Evolutionary conservation across 805 yeast species (phyloP).

Genomic region (Jamesozyma jinghongensis): DNA sequence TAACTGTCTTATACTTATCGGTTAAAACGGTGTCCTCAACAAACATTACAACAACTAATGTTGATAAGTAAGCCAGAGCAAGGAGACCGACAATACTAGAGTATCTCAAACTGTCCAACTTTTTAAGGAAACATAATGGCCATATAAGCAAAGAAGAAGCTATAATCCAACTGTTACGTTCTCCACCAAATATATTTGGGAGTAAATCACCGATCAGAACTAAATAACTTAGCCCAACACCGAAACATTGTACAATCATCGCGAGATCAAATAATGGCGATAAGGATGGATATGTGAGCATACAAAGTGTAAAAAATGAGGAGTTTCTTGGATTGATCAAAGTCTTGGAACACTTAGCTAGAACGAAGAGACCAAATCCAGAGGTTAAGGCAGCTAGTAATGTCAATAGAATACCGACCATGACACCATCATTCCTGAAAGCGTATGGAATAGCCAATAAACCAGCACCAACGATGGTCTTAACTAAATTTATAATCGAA

Average conservation of each 20-base stretch:
- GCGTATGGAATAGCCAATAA: slow-evolving; percentile 66
- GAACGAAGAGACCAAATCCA: slow-evolving; percentile 56
- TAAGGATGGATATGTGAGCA: slow-evolving; percentile 61
- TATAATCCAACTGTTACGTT: slow-evolving; percentile 36
- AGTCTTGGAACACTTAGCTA: slow-evolving; percentile 48
- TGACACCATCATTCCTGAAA: slow-evolving; percentile 53
- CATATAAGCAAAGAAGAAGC: slow-evolving; percentile 42
- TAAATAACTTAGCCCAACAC: slow-evolving; percentile 62
- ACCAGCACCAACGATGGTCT: slow-evolving; percentile 75
- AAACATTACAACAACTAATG: slow-evolving; percentile 40
- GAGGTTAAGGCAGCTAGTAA: slow-evolving; percentile 57
- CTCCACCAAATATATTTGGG: slow-evolving; percentile 50
- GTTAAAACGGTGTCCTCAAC: slow-evolving; percentile 31
- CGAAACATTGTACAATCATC: slow-evolving; percentile 70
- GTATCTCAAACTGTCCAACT: slow-evolving; percentile 58
- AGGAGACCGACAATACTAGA: slow-evolving; percentile 61
- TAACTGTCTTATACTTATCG: slow-evolving; percentile 33
- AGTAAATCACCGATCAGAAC: slow-evolving; percentile 71
- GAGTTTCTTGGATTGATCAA: slow-evolving; percentile 49
- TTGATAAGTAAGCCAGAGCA: slow-evolving; percentile 50
- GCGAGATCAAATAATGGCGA: slow-evolving; percentile 66
- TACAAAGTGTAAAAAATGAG: slow-evolving; percentile 63
- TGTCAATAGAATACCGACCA: slow-evolving; percentile 47
- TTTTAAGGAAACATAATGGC: slow-evolving; percentile 57
- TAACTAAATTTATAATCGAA: slow-evolving; percentile 57